These are phyloP conservation scores for Heliamphora pulchella DNA, from an alignment of 179 eudicot genomes.

Conservation along the genomic window DNA sequence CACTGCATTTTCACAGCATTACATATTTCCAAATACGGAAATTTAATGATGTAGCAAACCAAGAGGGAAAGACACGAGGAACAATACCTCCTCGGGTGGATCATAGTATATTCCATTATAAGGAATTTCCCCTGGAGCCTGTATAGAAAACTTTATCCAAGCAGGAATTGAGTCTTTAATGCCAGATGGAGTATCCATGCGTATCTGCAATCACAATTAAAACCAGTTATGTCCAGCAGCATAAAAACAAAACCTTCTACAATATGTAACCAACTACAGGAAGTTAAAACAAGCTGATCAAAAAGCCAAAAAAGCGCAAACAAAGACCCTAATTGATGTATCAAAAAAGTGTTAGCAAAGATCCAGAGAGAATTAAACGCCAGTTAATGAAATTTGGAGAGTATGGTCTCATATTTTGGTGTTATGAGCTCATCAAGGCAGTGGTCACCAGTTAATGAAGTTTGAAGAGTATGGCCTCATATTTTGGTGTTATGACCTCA, in stretches of 20 bases:
- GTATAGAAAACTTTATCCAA: slow-evolving; percentile 94
- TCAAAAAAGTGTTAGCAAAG: not conserved
- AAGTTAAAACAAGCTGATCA: not conserved
- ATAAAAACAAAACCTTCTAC: not conserved
- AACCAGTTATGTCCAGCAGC: slow-evolving; percentile 11
- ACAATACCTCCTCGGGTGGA: slow-evolving; percentile 88
- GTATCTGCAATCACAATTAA: slow-evolving; percentile 44
- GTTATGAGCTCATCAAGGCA: too few species aligned
- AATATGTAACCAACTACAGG: not conserved
- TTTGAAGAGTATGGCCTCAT: too few species aligned
- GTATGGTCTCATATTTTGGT: too few species aligned
- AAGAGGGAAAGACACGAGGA: slow-evolving; percentile 7
- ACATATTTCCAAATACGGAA: not conserved
- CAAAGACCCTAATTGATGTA: not conserved
- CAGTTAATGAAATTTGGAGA: not conserved
- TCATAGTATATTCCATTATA: slow-evolving; percentile 93
- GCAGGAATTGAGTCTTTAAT: slow-evolving; percentile 97
- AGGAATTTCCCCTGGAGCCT: slow-evolving; percentile 89
- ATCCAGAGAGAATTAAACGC: not conserved
- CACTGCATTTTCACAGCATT: not conserved
- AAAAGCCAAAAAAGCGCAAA: too few species aligned
- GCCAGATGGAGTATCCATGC: slow-evolving; percentile 97
- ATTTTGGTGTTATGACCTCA: too few species aligned
- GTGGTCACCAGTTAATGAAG: too few species aligned
- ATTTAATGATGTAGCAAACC: not conserved